Base-by-base conservation (phyloP, 23 red algal species). In the Gracilaria domingensis region DNA sequence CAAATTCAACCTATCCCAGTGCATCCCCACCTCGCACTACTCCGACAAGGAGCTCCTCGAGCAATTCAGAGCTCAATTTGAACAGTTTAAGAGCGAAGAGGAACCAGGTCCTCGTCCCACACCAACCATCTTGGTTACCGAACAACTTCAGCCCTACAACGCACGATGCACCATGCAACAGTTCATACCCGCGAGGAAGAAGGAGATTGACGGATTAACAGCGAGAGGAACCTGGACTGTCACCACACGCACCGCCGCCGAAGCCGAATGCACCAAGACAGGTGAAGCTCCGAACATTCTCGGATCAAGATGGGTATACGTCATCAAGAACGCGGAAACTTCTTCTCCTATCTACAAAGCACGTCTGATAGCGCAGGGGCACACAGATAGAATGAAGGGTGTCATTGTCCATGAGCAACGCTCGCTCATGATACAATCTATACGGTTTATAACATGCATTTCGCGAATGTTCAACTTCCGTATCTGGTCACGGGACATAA, bases 271-370 rank as follows among this genome's bases (percentile, higher is more conserved):
- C 42, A 45, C 4, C 42, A 4, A 45, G 11, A 4, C 4, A 7
- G 42, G 25, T 12, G 0, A 77, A 72, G 14, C 0, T 45, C 29
- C 72, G 2, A 44, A 42, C 47, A 77, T 77, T 0, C 20, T 77
- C 24, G 72, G 72, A 8, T 33, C 29, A 9, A 11, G 72, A 20
- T 77, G 26, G 29, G 72, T 39, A 12, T 18, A 45, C 1, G 11
- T 11, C 12, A 48, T 77, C 72, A 77, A 77, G 34, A 77, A 77
- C 16, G 1, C 17, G 1, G 72, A 77, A 12, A 77, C 72, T 14
- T 12, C 0, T 25, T 13, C 33, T 2, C 72, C 72, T 3, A 33
- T 17, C 39, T 77, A 17, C 72, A 77, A 77, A 39, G 72, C 72
- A 7, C 9, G 47, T 8, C 16, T 77, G 9, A 77, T 47, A 5